phyloP scores from a whole-genome alignment of 805 yeast species.

The Pichia phayaonensis region DNA sequence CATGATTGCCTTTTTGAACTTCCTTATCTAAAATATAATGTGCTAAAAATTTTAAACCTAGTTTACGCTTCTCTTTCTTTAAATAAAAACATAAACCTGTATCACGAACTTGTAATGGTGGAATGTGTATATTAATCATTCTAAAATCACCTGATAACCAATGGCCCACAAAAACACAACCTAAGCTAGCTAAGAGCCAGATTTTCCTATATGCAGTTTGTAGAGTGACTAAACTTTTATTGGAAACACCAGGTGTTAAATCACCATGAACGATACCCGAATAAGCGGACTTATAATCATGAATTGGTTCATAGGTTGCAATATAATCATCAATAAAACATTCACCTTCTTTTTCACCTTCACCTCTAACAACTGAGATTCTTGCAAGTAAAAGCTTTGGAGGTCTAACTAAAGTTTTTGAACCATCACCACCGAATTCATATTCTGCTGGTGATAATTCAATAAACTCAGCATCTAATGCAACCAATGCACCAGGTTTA shows the following conservation, averaged over 20 bases:
- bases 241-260: constrained; percentile 59
- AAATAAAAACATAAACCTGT: constrained; percentile 75
- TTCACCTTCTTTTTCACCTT: constrained; percentile 56
- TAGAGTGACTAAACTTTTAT: constrained; percentile 63
- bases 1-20: constrained; percentile 92
- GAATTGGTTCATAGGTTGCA: constrained; percentile 59
- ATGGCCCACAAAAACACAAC: constrained; percentile 92
- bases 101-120: constrained; percentile 77
- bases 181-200: constrained; percentile 84
- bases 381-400: constrained; percentile 74
- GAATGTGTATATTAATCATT: constrained; percentile 86
- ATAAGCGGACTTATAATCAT: constrained; percentile 80
- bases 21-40: constrained; percentile 65
- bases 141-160: constrained; percentile 88
- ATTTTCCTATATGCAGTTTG: constrained; percentile 81
- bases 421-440: constrained; percentile 71
- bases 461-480: constrained; percentile 97
- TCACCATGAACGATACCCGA: constrained; percentile 96
- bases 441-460: constrained; percentile 67
- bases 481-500: constrained; percentile 64
- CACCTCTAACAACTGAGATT: constrained; percentile 76
- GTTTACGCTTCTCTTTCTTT: constrained; percentile 64
- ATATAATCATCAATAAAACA: constrained; percentile 94
- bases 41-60: constrained; percentile 81
- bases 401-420: constrained; percentile 64